Percentiles rank a stretch among this genome's conserved stretches.
Evolutionary conservation across 352 stramenopile genomes (phyloP).

Genomic region (Phytophthora pluvialis): DNA sequence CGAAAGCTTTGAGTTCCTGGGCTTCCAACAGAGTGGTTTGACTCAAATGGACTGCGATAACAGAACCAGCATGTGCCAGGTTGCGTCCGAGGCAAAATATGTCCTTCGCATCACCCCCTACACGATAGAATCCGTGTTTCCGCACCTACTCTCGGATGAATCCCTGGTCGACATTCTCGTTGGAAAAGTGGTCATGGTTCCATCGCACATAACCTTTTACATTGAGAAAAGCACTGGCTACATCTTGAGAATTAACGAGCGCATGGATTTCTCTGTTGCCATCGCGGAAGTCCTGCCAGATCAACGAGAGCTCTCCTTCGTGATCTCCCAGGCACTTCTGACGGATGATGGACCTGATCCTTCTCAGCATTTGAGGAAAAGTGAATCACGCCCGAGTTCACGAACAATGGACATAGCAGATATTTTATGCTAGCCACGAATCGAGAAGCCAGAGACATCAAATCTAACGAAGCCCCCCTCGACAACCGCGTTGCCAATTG

Average conservation of each 20-base stretch:
- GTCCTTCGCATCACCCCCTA: constrained; percentile 1
- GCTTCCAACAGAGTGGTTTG: neutral
- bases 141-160: neutral
- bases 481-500: no score
- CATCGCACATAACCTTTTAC: constrained; percentile 4
- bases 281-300: neutral
- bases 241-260: constrained; percentile 4
- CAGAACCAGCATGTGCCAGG: neutral
- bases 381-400: no score
- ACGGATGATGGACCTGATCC: no score
- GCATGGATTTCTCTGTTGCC: constrained; percentile 3
- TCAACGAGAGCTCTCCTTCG: neutral
- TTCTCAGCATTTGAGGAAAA: no score
- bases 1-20: constrained; percentile 8
- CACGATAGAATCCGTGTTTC: constrained; percentile 10
- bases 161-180: neutral
- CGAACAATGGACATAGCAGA: no score
- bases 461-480: no score
- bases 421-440: no score
- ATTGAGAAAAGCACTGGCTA: constrained; percentile 15
- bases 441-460: no score
- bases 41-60: neutral
- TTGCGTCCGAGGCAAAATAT: constrained; percentile 2
- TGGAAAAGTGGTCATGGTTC: constrained; percentile 15
- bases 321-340: constrained; percentile 1